Conservation (phyloP, 1,284 basidiomycete genomes). For the Psilocybe mexicana region DNA sequence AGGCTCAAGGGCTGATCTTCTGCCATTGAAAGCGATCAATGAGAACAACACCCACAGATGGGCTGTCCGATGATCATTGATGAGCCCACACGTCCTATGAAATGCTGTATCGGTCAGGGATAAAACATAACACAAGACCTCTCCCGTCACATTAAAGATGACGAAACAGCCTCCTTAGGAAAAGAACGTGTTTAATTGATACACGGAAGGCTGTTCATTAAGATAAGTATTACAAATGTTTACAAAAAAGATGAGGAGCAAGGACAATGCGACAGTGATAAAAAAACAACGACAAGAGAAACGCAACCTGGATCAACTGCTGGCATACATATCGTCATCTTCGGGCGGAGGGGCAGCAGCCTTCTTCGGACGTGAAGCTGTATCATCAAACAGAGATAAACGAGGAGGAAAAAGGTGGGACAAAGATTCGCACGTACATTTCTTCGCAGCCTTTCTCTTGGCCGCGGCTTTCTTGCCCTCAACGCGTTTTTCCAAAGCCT, state of each 20-base stretch:
- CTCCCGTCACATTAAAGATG: too few species aligned
- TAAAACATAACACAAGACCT: too few species aligned
- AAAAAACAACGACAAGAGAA: not conserved
- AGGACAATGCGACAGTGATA: not conserved
- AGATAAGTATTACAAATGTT: not conserved
- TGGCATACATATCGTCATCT: constrained; percentile 21
- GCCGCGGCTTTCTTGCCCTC: constrained; percentile 79
- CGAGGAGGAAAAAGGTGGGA: not conserved
- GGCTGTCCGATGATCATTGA: too few species aligned
- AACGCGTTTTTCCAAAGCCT: constrained; percentile 84
- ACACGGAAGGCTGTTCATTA: not conserved
- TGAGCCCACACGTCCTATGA: too few species aligned
- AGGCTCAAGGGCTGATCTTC: too few species aligned
- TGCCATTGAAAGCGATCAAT: too few species aligned
- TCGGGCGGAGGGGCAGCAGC: constrained; percentile 12
- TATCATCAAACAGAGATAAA: not conserved
- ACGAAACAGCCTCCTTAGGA: too few species aligned
- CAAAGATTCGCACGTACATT: constrained; percentile 13
- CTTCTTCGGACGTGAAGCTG: constrained; percentile 18
- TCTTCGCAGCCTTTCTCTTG: constrained; percentile 55
- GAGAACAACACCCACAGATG: too few species aligned
- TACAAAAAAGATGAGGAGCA: not conserved
- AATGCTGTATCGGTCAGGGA: too few species aligned
- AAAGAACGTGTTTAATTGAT: not conserved
- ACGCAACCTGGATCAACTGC: constrained; percentile 7